Percentiles rank a stretch among this genome's conserved stretches.
These are phyloP conservation scores for Geosmithia flava DNA, from an alignment of 2,329 filamentous ascomycete genomes.

Conservation along the genomic window DNA sequence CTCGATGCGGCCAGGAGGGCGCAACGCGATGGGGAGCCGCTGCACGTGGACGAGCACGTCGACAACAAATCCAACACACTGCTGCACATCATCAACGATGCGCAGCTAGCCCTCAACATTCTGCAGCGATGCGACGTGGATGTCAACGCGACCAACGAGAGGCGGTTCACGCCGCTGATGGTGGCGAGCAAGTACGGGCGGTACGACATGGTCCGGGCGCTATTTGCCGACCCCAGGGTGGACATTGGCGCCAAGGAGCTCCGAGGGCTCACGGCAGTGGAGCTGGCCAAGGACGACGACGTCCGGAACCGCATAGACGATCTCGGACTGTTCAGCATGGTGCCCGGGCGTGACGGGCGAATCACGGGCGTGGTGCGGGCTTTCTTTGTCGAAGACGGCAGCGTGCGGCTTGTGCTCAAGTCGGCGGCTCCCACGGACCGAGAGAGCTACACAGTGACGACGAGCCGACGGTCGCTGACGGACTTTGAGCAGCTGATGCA, in stretches of 20 bases:
- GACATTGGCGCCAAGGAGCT: slow-evolving; percentile 76
- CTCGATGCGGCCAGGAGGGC: slow-evolving; percentile 59
- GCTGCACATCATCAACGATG: slow-evolving; percentile 88
- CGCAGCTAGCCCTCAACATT: slow-evolving; percentile 61
- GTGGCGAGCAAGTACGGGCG: slow-evolving; percentile 96
- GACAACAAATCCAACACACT: slow-evolving; percentile 90
- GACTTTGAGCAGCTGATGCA: slow-evolving; percentile 88
- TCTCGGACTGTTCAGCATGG: slow-evolving; percentile 68
- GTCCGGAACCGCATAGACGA: slow-evolving; percentile 95
- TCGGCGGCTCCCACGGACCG: slow-evolving; percentile 77
- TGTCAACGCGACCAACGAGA: slow-evolving; percentile 90
- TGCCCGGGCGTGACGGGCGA: slow-evolving; percentile 59
- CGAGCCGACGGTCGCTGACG: slow-evolving; percentile 71
- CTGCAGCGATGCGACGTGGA: slow-evolving; percentile 84
- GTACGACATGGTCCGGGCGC: slow-evolving; percentile 78
- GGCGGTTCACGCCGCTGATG: slow-evolving; percentile 91
- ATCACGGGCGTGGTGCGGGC: slow-evolving; percentile 89
- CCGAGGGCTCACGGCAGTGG: slow-evolving; percentile 83
- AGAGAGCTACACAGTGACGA: slow-evolving; percentile 85
- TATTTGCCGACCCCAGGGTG: slow-evolving; percentile 80
- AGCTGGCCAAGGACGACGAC: slow-evolving; percentile 95
- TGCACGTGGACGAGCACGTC: slow-evolving; percentile 87
- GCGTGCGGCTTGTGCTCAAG: slow-evolving; percentile 84
- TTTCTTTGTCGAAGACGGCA: slow-evolving; percentile 95
- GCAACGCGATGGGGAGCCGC: slow-evolving; percentile 65